A percentile compares a stretch with the other conserved stretches of the same genome.
These are phyloP conservation scores for Pseudozyma hubeiensis DNA, from an alignment of 1,284 basidiomycete genomes.

Conservation along the genomic window DNA sequence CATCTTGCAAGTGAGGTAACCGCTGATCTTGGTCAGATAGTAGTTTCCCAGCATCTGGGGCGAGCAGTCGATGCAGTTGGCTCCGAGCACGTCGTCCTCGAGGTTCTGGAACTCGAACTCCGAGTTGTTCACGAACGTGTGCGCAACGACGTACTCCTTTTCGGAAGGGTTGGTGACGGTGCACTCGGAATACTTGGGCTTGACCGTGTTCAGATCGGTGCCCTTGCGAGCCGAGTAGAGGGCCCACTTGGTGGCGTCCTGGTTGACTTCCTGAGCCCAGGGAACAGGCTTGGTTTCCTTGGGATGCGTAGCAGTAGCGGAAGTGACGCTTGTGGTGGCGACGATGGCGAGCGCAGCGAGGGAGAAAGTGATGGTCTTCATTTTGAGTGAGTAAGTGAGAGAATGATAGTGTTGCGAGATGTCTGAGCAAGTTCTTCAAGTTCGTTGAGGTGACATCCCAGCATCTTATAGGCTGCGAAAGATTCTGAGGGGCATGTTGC, in stretches of 20 bases:
- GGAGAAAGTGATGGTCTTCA: neutral
- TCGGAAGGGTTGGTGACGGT: neutral
- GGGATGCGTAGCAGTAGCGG: neutral
- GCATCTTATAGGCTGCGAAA: too few species aligned
- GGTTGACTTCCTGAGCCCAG: neutral
- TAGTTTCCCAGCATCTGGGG: slow-evolving; percentile 1
- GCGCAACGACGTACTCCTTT: neutral
- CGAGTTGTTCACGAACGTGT: neutral
- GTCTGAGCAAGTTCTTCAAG: too few species aligned
- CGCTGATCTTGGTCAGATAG: neutral
- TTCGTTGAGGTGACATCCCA: too few species aligned
- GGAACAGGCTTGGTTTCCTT: neutral
- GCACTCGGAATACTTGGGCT: slow-evolving; percentile 8
- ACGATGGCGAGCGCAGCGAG: neutral
- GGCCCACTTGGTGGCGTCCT: neutral
- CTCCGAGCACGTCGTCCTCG: neutral
- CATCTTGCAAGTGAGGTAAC: neutral
- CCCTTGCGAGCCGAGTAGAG: neutral
- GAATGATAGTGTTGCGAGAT: neutral
- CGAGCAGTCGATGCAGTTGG: slow-evolving; percentile 1
- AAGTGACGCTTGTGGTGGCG: neutral
- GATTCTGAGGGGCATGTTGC: too few species aligned
- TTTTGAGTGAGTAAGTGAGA: neutral
- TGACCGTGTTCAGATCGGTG: neutral
- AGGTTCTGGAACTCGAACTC: slow-evolving; percentile 3